A percentile compares a stretch with the other conserved stretches of the same genome.
phyloP scores from a whole-genome alignment of 1,284 basidiomycete genomes.

The Malassezia psittaci region DNA sequence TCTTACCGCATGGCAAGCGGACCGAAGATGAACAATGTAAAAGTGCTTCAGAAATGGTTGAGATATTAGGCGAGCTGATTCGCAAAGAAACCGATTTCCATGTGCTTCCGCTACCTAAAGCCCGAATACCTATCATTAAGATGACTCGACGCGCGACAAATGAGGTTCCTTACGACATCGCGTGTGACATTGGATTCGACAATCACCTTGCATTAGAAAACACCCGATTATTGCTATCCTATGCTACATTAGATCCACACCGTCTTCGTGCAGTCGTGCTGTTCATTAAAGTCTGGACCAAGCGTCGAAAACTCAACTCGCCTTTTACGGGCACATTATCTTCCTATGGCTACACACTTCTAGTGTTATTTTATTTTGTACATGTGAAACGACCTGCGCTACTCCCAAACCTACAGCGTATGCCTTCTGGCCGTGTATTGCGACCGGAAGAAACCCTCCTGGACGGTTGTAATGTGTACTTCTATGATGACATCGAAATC shows the following conservation, averaged over 20 bases:
- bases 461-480: constrained; percentile 55
- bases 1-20: constrained; percentile 54
- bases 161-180: constrained; percentile 60
- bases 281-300: constrained; percentile 98
- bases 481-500: constrained; percentile 92
- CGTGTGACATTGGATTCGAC: constrained; percentile 97
- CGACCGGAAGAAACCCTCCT: constrained; percentile 66
- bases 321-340: constrained; percentile 92
- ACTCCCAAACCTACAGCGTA: constrained; percentile 48
- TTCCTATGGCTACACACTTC: constrained; percentile 92
- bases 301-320: constrained; percentile 93
- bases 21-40: neutral
- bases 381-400: constrained; percentile 64
- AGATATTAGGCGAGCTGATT: constrained; percentile 81
- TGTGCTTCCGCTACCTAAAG: constrained; percentile 90
- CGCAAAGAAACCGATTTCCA: constrained; percentile 94
- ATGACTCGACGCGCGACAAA: constrained; percentile 77
- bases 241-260: constrained; percentile 91
- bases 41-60: constrained; percentile 66
- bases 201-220: constrained; percentile 94
- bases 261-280: constrained; percentile 86
- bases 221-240: constrained; percentile 86
- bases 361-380: constrained; percentile 92
- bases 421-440: constrained; percentile 38
- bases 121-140: constrained; percentile 97